Evolutionary conservation across 495 filamentous ascomycete genomes (phyloP).

Genomic region (Pseudevernia furfuracea): DNA sequence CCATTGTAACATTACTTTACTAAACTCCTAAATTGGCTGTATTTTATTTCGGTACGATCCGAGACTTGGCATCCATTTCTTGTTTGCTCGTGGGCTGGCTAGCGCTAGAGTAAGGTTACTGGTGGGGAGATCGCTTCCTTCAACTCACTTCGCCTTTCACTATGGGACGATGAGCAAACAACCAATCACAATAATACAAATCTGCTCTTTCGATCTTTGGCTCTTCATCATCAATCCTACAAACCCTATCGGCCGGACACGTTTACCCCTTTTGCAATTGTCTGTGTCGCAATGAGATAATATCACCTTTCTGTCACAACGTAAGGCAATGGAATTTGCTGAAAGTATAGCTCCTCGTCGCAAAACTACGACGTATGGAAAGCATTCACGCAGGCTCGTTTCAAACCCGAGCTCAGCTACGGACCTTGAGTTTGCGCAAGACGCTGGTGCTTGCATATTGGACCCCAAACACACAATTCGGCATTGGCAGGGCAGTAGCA

Average conservation of each 20-base stretch:
- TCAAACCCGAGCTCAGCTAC: background rate
- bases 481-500: slow-evolving; percentile 1
- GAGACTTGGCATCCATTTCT: too few relatives aligned
- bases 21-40: too few relatives aligned
- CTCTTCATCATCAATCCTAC: background rate
- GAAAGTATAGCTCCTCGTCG: slow-evolving; percentile 30
- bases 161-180: background rate
- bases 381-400: slow-evolving; percentile 29
- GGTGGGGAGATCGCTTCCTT: background rate
- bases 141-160: background rate
- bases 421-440: slow-evolving; percentile 6
- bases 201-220: background rate
- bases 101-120: too few relatives aligned
- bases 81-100: too few relatives aligned
- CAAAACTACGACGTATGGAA: slow-evolving; percentile 44
- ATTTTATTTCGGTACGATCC: too few relatives aligned
- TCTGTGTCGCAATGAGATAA: background rate
- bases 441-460: background rate
- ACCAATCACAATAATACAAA: background rate
- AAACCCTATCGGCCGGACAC: background rate
- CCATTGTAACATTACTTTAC: too few relatives aligned
- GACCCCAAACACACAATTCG: background rate
- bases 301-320: background rate
- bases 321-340: slow-evolving; percentile 2
- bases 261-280: background rate